Evolutionary conservation across 2,329 filamentous ascomycete genomes (phyloP).

Genomic region (Alternaria sp.): DNA sequence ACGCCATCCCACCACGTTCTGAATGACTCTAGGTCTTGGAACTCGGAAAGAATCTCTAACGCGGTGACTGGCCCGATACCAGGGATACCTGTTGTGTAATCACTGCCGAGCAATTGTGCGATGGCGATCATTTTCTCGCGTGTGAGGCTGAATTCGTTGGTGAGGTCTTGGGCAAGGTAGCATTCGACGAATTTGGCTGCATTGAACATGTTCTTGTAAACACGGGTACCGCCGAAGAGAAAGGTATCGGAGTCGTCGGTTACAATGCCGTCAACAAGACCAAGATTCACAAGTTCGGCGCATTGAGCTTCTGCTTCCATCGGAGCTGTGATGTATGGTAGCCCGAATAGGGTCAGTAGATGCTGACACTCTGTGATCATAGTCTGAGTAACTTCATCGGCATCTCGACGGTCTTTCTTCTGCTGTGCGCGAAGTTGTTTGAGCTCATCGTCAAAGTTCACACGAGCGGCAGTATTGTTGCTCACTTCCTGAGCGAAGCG

Average conservation of each 20-base stretch:
- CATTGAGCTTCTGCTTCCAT: conserved; percentile 99
- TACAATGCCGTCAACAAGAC: conserved; percentile 95
- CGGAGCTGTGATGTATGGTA: conserved; percentile 95
- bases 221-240: conserved; percentile 91
- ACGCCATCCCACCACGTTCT: conserved; percentile 86
- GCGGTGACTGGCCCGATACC: conserved; percentile 95
- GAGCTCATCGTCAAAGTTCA: conserved; percentile 87
- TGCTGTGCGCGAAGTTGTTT: conserved; percentile 90
- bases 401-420: conserved; percentile 93
- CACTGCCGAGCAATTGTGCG: conserved; percentile 89
- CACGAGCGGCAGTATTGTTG: conserved; percentile 71
- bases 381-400: conserved; percentile 94
- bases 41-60: conserved; percentile 92
- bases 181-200: conserved; percentile 98
- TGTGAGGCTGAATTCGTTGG: conserved; percentile 87
- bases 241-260: conserved; percentile 98
- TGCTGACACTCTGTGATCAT: conserved; percentile 98
- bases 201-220: conserved; percentile 99
- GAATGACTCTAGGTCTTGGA: conserved; percentile 78
- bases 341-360: conserved; percentile 85
- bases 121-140: conserved; percentile 88
- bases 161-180: conserved; percentile 83
- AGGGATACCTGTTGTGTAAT: conserved; percentile 92
- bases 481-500: conserved; percentile 91
- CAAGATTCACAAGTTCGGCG: conserved; percentile 84